phyloP scores from a whole-genome alignment of 768 basidiomycete genomes.

The Macrolepiota fuliginosa region DNA sequence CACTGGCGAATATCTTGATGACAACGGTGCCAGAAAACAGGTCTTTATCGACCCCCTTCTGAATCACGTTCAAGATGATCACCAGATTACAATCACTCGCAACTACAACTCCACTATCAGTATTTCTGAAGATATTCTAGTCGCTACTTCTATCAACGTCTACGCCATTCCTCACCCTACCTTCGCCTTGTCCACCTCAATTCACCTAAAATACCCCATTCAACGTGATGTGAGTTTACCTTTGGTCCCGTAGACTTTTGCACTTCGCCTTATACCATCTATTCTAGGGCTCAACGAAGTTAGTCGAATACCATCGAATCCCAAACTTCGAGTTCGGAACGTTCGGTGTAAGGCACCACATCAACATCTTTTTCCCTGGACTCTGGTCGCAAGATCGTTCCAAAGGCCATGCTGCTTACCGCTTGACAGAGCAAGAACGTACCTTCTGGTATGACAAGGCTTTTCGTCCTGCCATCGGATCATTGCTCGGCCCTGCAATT shows the following conservation, averaged over 20 bases:
- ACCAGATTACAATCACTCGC: not conserved
- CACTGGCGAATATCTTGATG: not conserved
- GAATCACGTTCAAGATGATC: not conserved
- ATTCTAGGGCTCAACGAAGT: not conserved
- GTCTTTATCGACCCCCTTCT: not conserved
- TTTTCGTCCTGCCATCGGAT: not conserved
- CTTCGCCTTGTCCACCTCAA: not conserved
- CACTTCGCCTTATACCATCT: not conserved
- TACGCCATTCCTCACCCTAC: not conserved
- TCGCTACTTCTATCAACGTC: not conserved
- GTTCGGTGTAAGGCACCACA: not conserved
- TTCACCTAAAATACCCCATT: not conserved
- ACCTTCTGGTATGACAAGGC: not conserved
- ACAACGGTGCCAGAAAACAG: not conserved
- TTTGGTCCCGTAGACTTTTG: not conserved
- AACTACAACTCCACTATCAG: not conserved
- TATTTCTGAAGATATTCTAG: not conserved
- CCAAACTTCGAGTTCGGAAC: not conserved
- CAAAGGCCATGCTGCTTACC: not conserved
- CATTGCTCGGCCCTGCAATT: not conserved
- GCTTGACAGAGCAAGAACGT: not conserved
- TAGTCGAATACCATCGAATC: not conserved
- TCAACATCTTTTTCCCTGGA: not conserved
- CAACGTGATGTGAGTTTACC: not conserved
- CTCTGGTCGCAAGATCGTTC: not conserved